Evolutionary conservation across 2,329 filamentous ascomycete genomes (phyloP).

Genomic region (Alternaria incomplexa): DNA sequence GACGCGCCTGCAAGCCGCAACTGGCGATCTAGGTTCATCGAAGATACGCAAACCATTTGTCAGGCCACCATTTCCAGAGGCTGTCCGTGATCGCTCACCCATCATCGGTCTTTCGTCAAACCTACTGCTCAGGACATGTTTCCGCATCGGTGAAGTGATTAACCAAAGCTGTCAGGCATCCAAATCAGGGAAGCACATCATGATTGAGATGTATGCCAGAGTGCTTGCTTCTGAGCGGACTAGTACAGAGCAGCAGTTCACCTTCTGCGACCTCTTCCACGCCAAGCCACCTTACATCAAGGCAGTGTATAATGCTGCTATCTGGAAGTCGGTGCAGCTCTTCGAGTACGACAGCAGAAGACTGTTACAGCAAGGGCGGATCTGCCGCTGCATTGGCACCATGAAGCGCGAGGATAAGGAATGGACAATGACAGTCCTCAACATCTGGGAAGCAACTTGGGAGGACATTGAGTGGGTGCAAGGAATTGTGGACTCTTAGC

Average conservation of each 20-base stretch:
- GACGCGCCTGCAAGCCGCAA: conserved; percentile 18
- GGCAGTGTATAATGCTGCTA: conserved; percentile 48
- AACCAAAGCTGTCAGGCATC: conserved; percentile 55
- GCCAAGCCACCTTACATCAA: conserved; percentile 62
- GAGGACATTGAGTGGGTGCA: conserved; percentile 61
- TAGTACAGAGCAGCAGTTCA: conserved; percentile 63
- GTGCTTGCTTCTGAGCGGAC: conserved; percentile 65
- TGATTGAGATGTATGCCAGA: conserved; percentile 69
- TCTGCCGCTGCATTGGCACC: conserved; percentile 58
- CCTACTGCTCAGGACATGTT: conserved; percentile 63
- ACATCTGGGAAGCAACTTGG: conserved; percentile 60
- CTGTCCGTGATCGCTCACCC: conserved; percentile 59
- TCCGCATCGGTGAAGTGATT: conserved; percentile 67
- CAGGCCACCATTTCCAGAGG: conserved; percentile 58
- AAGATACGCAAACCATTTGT: conserved; percentile 52
- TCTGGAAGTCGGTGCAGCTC: conserved; percentile 55
- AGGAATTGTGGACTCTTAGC: conserved; percentile 47
- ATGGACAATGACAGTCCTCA: conserved; percentile 56
- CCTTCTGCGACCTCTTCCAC: conserved; percentile 68
- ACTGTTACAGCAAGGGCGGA: conserved; percentile 51
- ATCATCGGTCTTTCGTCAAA: conserved; percentile 60
- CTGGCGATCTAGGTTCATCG: neutral
- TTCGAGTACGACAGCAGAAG: conserved; percentile 55
- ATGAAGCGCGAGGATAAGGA: conserved; percentile 54
- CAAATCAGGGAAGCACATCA: conserved; percentile 56